These are phyloP conservation scores for Exophiala bonariae DNA, from an alignment of 2,329 filamentous ascomycete genomes.

Conservation along the genomic window DNA sequence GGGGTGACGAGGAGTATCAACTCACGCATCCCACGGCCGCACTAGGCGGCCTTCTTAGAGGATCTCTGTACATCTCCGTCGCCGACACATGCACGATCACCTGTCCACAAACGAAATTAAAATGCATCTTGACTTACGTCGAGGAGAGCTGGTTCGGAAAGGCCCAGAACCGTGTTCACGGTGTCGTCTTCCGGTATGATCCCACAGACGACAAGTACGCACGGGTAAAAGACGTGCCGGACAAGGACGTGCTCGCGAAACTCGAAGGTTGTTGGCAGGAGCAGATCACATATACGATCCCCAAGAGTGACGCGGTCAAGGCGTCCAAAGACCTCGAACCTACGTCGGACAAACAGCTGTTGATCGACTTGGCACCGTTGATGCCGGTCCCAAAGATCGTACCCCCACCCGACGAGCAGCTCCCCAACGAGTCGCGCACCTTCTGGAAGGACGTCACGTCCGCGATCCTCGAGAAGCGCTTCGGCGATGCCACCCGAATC, in stretches of 20 bases:
- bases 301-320: constrained; percentile 12
- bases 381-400: constrained; percentile 74
- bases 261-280: constrained; percentile 85
- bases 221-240: constrained; percentile 81
- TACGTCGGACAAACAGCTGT: constrained; percentile 62
- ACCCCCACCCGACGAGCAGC: constrained; percentile 74
- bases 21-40: constrained; percentile 93
- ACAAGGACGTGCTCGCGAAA: constrained; percentile 77
- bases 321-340: constrained; percentile 47
- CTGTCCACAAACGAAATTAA: constrained; percentile 86
- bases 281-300: constrained; percentile 61
- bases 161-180: constrained; percentile 86
- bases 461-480: constrained; percentile 82
- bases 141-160: constrained; percentile 95
- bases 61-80: constrained; percentile 85
- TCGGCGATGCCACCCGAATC: constrained; percentile 74
- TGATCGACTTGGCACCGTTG: constrained; percentile 87
- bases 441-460: constrained; percentile 88
- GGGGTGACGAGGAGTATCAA: constrained; percentile 87
- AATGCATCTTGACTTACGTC: constrained; percentile 87
- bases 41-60: constrained; percentile 81
- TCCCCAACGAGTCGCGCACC: constrained; percentile 83
- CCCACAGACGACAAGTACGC: constrained; percentile 79
- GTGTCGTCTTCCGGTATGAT: constrained; percentile 87
- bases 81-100: constrained; percentile 86